A percentile compares a stretch with the other conserved stretches of the same genome.
Evolutionary conservation across 768 basidiomycete species (phyloP).

Genomic region (Lactarius deliciosus): DNA sequence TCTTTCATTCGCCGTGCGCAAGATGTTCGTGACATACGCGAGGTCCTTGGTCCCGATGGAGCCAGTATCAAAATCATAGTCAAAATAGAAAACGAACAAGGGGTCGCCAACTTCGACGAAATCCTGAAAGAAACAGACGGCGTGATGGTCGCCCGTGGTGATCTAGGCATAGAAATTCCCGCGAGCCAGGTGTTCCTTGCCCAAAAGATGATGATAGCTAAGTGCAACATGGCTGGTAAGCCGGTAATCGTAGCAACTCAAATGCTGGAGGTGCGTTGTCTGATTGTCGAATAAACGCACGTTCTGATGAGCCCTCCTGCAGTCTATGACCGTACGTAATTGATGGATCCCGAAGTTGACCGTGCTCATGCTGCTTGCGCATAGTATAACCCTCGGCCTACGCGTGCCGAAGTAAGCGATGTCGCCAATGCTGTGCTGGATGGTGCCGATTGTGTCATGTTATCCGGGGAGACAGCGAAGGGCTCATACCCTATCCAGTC

Average conservation of each 20-base stretch:
- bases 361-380: constrained; percentile 15
- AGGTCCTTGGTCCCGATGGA: constrained; percentile 91
- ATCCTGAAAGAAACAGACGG: constrained; percentile 94
- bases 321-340: constrained; percentile 87
- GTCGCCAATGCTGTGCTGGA: constrained; percentile 99
- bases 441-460: constrained; percentile 99
- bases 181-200: constrained; percentile 98
- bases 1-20: constrained; percentile 96
- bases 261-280: constrained; percentile 83
- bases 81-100: constrained; percentile 99
- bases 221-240: constrained; percentile 97
- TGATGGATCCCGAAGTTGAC: background rate
- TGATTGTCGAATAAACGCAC: constrained; percentile 6
- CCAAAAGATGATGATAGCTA: constrained; percentile 99
- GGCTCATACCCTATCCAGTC: constrained; percentile 95
- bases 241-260: constrained; percentile 98
- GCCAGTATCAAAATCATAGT: constrained; percentile 98
- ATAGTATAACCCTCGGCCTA: constrained; percentile 96
- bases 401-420: constrained; percentile 98
- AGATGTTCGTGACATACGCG: constrained; percentile 92
- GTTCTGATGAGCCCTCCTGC: constrained; percentile 28
- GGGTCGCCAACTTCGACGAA: constrained; percentile 98
- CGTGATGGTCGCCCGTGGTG: constrained; percentile 99
- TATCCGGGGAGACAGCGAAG: constrained; percentile 99
- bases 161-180: constrained; percentile 99